Conservation (phyloP, 1,284 basidiomycete genomes). For the Schizophyllum commune region DNA sequence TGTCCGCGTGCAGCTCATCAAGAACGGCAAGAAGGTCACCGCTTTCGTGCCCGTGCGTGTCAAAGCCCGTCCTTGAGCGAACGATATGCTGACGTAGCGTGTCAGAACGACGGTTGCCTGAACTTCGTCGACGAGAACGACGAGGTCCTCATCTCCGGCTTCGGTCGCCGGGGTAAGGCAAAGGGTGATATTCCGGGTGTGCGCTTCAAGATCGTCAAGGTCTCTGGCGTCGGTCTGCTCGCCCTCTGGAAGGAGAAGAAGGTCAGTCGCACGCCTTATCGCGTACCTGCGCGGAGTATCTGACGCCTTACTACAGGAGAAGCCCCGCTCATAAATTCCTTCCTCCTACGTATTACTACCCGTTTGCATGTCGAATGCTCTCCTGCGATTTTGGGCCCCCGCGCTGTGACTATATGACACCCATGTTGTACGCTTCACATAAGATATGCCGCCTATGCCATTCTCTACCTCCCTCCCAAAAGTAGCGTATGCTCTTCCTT, state of each 20-base stretch:
- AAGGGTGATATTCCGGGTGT: conserved; percentile 98
- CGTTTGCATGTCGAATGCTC: background rate
- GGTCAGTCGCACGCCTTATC: conserved; percentile 35
- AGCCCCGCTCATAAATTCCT: conserved; percentile 74
- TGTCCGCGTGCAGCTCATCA: conserved; percentile 99
- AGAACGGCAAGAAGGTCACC: conserved; percentile 99
- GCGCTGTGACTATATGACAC: conserved; percentile 22
- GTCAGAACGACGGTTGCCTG: conserved; percentile 95
- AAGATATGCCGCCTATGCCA: conserved; percentile 5
- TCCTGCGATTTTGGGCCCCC: background rate
- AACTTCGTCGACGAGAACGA: conserved; percentile 99
- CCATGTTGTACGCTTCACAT: conserved; percentile 28
- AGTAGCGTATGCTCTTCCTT: background rate
- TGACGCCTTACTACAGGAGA: conserved; percentile 50
- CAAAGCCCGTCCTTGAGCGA: background rate
- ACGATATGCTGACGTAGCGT: conserved; percentile 5
- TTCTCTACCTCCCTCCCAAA: background rate
- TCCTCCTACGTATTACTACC: conserved; percentile 1
- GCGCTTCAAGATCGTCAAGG: conserved; percentile 99
- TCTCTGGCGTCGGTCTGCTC: conserved; percentile 96
- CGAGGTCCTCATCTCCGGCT: conserved; percentile 99
- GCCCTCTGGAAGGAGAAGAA: conserved; percentile 99
- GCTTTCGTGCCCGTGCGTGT: conserved; percentile 65
- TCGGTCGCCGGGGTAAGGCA: conserved; percentile 99
- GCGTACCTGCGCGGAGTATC: conserved; percentile 3